Evolutionary conservation across 768 basidiomycete species (phyloP).

Genomic region (Rhodotorula diobovata): DNA sequence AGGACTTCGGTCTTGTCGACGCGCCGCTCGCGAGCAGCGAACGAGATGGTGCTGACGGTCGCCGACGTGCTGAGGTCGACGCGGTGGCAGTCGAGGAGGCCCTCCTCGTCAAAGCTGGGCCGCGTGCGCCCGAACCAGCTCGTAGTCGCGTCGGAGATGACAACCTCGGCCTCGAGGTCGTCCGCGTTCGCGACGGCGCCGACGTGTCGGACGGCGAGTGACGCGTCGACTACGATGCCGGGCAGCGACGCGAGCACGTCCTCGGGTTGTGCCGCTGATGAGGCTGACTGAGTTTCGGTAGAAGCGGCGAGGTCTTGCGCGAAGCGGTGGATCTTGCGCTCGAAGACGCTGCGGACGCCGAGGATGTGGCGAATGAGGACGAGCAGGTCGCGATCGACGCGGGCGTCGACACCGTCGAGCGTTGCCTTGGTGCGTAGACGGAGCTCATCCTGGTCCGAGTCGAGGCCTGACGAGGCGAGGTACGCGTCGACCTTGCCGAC

Average conservation of each 20-base stretch:
- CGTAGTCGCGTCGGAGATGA: neutral
- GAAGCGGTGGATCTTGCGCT: conserved; percentile 27
- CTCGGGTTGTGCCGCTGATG: no score
- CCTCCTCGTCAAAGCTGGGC: neutral
- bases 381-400: conserved; percentile 30
- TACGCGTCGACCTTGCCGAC: conserved; percentile 15
- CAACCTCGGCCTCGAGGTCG: neutral
- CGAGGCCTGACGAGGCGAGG: neutral
- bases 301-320: neutral
- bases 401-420: conserved; percentile 1
- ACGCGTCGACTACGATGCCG: neutral
- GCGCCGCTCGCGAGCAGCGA: neutral
- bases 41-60: neutral
- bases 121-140: neutral
- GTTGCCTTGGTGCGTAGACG: conserved; percentile 2
- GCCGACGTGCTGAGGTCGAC: neutral
- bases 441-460: neutral
- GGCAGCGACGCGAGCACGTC: conserved; percentile 6
- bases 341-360: conserved; percentile 28
- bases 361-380: conserved; percentile 37
- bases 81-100: neutral
- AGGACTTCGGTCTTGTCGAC: neutral
- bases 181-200: conserved; percentile 1
- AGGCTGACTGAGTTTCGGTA: neutral
- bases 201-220: neutral